Base-by-base conservation (phyloP, 371 early-diverging fungal genomes). In the Zopfochytrium polystomum region DNA sequence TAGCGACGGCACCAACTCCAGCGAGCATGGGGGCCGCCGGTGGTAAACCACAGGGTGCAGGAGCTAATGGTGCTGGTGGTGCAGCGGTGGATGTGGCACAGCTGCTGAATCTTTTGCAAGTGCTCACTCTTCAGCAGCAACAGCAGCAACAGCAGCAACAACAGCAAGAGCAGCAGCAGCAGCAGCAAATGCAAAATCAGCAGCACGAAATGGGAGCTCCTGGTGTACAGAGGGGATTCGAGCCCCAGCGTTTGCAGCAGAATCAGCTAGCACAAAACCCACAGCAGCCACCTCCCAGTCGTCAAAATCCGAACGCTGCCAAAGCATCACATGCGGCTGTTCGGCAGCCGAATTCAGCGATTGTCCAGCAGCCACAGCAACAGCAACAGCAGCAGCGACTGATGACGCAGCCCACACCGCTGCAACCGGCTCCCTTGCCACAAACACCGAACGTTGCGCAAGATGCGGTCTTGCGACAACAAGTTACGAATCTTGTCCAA, bases 111-210 rank as follows among this genome's bases (percentile, higher is more conserved):
- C 22, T 25, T 9, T 29, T 25, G 31, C 23, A 5, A 18, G 55
- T 55, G 23, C 23, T 18, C 31, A 22, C 22, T 13, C 46, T 33
- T 13, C 61, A 52, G 18, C 55, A 9, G 18, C 56, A 13, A 26
- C 58, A 58, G 18, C 42, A 22, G 42, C 35, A 58, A 5, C 9
- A 9, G 48, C 13, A 15, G 25, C 48, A 22, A 31, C 29, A 32
- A 23, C 20, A 50, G 52, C 63, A 63, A 58, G 22, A 34, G 47
- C 32, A 32, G 52, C 58, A 27, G 29, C 38, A 42, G 15, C 52
- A 46, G 34, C 52, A 44, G 26, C 42, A 50, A 53, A 26, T 45
- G 3, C 52, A 22, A 58, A 48, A 49, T 25, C 58, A 49, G 9
- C 52, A 27, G 27, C n/a, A n/a, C n/a, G n/a, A n/a, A n/a, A n/a